phyloP scores from a whole-genome alignment of 2,329 filamentous ascomycete species.

The Rhinocladiella similis region DNA sequence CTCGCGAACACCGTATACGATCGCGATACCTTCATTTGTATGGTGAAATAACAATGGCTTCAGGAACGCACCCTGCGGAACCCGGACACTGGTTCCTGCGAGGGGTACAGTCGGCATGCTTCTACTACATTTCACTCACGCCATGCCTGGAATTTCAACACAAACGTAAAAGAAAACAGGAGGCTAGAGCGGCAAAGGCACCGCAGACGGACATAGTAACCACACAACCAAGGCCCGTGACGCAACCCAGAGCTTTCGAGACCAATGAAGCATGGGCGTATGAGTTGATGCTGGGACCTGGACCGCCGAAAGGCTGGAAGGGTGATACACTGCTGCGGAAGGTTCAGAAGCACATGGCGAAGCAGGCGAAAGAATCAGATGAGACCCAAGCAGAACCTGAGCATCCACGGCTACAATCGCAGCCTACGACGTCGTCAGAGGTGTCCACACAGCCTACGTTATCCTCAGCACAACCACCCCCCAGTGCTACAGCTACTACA shows the following conservation, averaged over 20 bases:
- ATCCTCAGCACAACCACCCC: constrained; percentile 2
- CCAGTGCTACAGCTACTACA: not conserved
- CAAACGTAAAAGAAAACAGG: constrained; percentile 67
- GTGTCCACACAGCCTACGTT: constrained; percentile 6
- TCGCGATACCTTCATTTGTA: not conserved
- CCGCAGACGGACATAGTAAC: constrained; percentile 59
- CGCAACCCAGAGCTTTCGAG: constrained; percentile 74
- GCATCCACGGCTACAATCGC: not conserved
- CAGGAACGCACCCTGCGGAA: constrained; percentile 13
- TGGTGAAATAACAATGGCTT: constrained; percentile 8
- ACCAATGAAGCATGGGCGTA: constrained; percentile 89
- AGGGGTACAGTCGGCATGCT: constrained; percentile 51
- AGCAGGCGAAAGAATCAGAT: constrained; percentile 44
- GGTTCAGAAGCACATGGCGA: constrained; percentile 52
- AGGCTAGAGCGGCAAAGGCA: constrained; percentile 67
- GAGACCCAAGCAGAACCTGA: not conserved
- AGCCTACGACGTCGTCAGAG: constrained; percentile 3
- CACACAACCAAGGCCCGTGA: constrained; percentile 72
- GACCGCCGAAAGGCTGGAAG: constrained; percentile 51
- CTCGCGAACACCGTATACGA: not conserved
- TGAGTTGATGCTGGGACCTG: constrained; percentile 81
- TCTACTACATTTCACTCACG: constrained; percentile 51
- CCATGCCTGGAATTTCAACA: constrained; percentile 69
- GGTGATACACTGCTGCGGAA: constrained; percentile 20
- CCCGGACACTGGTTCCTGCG: constrained; percentile 45